Evolutionary conservation across 2,329 filamentous ascomycete genomes (phyloP).

Genomic region (Phoma sp.): DNA sequence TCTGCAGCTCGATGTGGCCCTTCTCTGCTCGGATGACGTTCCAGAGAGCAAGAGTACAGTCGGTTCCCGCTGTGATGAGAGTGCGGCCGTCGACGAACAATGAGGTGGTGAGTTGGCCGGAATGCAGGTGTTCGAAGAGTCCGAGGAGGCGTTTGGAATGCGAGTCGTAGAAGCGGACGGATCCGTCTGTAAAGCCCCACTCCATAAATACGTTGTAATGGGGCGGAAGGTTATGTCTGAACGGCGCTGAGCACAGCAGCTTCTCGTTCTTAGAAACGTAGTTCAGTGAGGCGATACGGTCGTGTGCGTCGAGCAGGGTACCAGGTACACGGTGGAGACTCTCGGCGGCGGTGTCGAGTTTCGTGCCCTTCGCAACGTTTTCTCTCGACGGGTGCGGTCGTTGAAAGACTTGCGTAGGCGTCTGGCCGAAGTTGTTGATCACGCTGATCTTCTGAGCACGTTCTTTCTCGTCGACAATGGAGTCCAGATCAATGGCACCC

Average conservation of each 20-base stretch:
- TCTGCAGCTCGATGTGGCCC: slow-evolving; percentile 74
- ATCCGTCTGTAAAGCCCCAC: slow-evolving; percentile 95
- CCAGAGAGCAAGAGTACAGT: slow-evolving; percentile 90
- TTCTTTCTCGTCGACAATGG: slow-evolving; percentile 86
- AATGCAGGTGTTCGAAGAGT: slow-evolving; percentile 91
- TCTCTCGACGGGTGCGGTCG: slow-evolving; percentile 81
- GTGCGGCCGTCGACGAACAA: slow-evolving; percentile 89
- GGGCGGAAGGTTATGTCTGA: slow-evolving; percentile 86
- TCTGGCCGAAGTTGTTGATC: slow-evolving; percentile 98
- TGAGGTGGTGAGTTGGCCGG: slow-evolving; percentile 84
- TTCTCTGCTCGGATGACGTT: slow-evolving; percentile 70
- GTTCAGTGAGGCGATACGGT: slow-evolving; percentile 78
- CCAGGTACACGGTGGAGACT: slow-evolving; percentile 79
- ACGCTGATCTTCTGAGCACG: slow-evolving; percentile 89
- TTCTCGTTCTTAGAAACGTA: slow-evolving; percentile 82
- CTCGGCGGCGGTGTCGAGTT: slow-evolving; percentile 79
- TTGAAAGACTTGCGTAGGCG: slow-evolving; percentile 91
- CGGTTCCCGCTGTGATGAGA: slow-evolving; percentile 87
- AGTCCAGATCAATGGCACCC: slow-evolving; percentile 89
- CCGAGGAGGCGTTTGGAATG: slow-evolving; percentile 84
- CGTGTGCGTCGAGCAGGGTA: slow-evolving; percentile 75
- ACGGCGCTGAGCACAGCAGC: slow-evolving; percentile 80
- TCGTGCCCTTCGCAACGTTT: slow-evolving; percentile 65
- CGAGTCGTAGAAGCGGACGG: slow-evolving; percentile 86
- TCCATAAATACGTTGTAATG: slow-evolving; percentile 89